Base-by-base conservation (phyloP, 2,329 filamentous ascomycete species). In the Fusarium albosuccineum region DNA sequence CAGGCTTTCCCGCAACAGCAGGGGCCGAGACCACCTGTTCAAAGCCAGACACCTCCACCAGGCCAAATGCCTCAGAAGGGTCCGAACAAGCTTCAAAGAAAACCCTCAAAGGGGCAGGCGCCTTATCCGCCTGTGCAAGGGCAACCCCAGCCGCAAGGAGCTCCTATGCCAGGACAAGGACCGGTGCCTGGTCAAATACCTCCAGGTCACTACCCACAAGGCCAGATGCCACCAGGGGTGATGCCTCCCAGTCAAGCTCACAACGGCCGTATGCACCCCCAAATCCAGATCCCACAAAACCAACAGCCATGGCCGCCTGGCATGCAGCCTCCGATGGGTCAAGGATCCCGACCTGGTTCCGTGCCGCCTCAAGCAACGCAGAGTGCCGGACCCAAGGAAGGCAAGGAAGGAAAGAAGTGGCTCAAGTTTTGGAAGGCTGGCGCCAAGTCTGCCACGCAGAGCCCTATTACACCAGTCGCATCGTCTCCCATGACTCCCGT, bases 391-490 rank as follows among this genome's bases (percentile, higher is more conserved):
- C 59, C 68, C 6, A 73, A 70, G 34, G 70, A 73, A 40, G 66
- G 66, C 6, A 73, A 70, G 34, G 70, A 73, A 40, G 66, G 66
- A 11, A 69, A 69, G 11, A 73, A 67, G 53, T 73, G 71, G 71
- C 40, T 73, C 41, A 73, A 73, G 34, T 73, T 70, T 63, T 50
- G 71, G 39, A 73, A 73, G 29, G 70, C 68, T 7, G 68, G 71
- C 6, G 60, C 60, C 22, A 73, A 73, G 11, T 58, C 71, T 48
- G 58, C 57, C n/a, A 54, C 62, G 1, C 64, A 62, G 1, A 73
- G 62, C 5, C 68, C 70, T 8, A 70, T 68, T 8, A 64, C 60
- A 2, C 62, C 66, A 4, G 36, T 65, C 9, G 41, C 49, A 3
- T 60, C 58, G 34, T 62, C 70, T 2, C 62, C 55, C 1, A 22